Evolutionary conservation across 164 flowering plant genomes (phyloP).

Genomic region (Nelumbo lutea): DNA sequence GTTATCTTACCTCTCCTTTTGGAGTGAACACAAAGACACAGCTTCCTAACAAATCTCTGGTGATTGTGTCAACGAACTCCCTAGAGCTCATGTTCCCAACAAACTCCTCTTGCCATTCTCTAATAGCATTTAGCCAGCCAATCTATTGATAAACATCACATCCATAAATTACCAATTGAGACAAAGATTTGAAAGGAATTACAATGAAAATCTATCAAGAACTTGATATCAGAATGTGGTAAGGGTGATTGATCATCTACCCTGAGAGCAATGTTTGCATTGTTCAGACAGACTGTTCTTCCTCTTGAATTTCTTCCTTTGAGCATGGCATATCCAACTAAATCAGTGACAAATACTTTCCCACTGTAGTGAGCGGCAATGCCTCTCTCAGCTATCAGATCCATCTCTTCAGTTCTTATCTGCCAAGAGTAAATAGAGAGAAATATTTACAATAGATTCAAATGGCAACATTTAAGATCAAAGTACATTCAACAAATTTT

Average conservation of each 20-base stretch:
- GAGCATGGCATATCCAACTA: slow-evolving; percentile 53
- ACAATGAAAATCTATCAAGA: slow-evolving; percentile 4
- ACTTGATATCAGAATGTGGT: slow-evolving; percentile 5
- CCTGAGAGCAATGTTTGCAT: slow-evolving; percentile 90
- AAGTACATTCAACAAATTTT: background rate
- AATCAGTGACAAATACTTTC: slow-evolving; percentile 54
- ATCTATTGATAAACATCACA: slow-evolving; percentile 45
- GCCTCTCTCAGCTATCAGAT: slow-evolving; percentile 96
- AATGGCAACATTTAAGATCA: too few relatives aligned
- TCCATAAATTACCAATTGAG: slow-evolving; percentile 19
- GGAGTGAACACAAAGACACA: slow-evolving; percentile 98
- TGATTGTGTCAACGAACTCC: slow-evolving; percentile 93
- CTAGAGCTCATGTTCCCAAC: slow-evolving; percentile 99
- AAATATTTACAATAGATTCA: background rate
- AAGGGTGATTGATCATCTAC: slow-evolving; percentile 31
- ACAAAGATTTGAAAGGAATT: slow-evolving; percentile 5
- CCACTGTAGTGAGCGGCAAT: slow-evolving; percentile 98
- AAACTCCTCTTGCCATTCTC: slow-evolving; percentile 99
- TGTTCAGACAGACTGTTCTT: slow-evolving; percentile 66
- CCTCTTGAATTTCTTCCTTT: slow-evolving; percentile 58
- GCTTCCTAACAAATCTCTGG: slow-evolving; percentile 88
- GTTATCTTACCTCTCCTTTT: slow-evolving; percentile 75
- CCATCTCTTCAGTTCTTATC: slow-evolving; percentile 98
- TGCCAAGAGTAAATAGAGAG: slow-evolving; percentile 25
- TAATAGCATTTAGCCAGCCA: slow-evolving; percentile 97